Base-by-base conservation (phyloP, 352 stramenopile genomes). In the Pythium sp. region DNA sequence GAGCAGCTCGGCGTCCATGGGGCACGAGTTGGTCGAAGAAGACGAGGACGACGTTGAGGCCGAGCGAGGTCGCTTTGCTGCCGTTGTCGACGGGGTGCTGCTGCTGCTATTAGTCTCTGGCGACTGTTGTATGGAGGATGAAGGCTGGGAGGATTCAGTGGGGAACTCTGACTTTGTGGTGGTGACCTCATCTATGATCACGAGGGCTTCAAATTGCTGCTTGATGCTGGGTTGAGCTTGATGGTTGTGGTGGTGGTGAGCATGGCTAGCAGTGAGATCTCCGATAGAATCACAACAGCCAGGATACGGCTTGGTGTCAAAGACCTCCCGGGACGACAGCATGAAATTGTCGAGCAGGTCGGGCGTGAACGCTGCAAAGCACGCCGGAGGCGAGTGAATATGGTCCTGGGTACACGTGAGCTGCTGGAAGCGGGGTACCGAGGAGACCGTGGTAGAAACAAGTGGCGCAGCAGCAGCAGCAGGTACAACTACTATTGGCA, bases 321-420 rank as follows among this genome's bases (percentile, higher is more conserved):
- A 57, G 22, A 66, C 65, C 54, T 81, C 75, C 28, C 81, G 74
- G 1, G 76, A 75, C 2, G 64, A 67, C 12, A 64, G 54, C 47
- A 82, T 36, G 41, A 77, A 77, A 3, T 69, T 78, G 56, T 91
- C 82, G 72, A 83, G 71, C 43, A 79, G 77, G 20, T 80, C 73
- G 9, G 61, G 64, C 32, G 71, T 76, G 18, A 84, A 71, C 6
- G 70, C 70, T 3, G 74, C 75, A 58, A 91, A 83, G 62, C 81
- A 90, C 34, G 81, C 76, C 0, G 82, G 82, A 38, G 79, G 73
- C 1, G 73, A 86, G 64, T 89, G 79, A 7, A 83, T 73, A 68
- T 90, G 81, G 61, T 90, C 79, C 28, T 87, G 74, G 0, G 79
- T 79, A 54, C 83, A 91, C 58, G 73, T 86, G 30, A 89, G 67